Evolutionary conservation across 805 yeast species (phyloP), one percentile per base, ranked within the genome.

Genomic region (Saturnispora saitoi): DNA sequence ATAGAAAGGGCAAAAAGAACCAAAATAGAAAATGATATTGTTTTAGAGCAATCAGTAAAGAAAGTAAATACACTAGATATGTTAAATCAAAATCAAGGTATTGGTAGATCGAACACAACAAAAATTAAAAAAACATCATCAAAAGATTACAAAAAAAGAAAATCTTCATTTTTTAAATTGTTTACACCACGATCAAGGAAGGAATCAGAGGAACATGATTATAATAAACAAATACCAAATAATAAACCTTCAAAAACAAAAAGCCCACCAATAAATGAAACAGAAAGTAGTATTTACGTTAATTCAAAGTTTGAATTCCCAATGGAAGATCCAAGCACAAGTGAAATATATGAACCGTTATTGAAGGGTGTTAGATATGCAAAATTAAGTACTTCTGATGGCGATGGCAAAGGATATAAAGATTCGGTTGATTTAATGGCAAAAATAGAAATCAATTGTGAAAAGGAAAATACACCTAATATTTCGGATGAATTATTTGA

Each of bases 221-320:
- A n/a, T 10, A 17, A 34, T 17, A 19, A 9, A 34, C 19, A 19
- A 8, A 9, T 4, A 34, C 9, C 5, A 8, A 17, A 12, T 8
- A 15, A 15, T 34, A 17, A 34, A 34, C 22, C 10, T 8, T 28
- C 19, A 4, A n/a, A 12, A 5, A 43, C 20, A 22, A 42, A 28
- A 24, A 26, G 42, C 10, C 14, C 24, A 15, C 11, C 17, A 9
- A 17, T 26, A 15, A 42, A 32, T 24, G 37, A 42, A 42, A 37
- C 45, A 2, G 45, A 32, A 14, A 51, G 60, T 4, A 57, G 60
- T 47, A 41, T 62, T 4, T 50, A 60, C 50, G 69, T 65, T 9
- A 65, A 57, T 39, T 59, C 68, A 4, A 54, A 58, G 20, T 67
- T 67, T 54, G 62, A 53, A 43, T 67, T 67, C 50, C 70, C 70